These are phyloP conservation scores for Boletus tomentosulus DNA, from an alignment of 768 basidiomycete genomes.

Conservation along the genomic window DNA sequence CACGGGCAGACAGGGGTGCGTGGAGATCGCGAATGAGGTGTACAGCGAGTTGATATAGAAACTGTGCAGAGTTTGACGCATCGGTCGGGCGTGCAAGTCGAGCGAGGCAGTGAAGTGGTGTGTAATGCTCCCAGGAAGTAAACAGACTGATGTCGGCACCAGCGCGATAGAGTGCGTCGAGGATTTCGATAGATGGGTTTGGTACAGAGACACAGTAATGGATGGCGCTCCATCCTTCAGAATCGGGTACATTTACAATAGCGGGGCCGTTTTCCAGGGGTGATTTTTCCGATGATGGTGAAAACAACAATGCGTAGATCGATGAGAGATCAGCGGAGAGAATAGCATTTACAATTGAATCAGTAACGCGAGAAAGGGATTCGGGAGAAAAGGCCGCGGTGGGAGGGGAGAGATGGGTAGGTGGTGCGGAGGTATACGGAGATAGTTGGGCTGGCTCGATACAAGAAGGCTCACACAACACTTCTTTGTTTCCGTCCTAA, in stretches of 20 bases:
- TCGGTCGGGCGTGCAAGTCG: slow-evolving; percentile 33
- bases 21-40: slow-evolving; percentile 69
- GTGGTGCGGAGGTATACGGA: slow-evolving; percentile 19
- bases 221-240: slow-evolving; percentile 67
- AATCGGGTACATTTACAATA: slow-evolving; percentile 67
- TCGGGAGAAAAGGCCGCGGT: slow-evolving; percentile 35
- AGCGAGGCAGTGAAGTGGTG: slow-evolving; percentile 66
- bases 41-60: slow-evolving; percentile 54
- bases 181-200: slow-evolving; percentile 53
- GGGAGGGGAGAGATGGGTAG: slow-evolving; percentile 28
- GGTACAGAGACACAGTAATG: slow-evolving; percentile 61
- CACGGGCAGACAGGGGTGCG: slow-evolving; percentile 62
- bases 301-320: slow-evolving; percentile 54
- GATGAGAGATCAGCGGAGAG: slow-evolving; percentile 45
- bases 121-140: slow-evolving; percentile 59
- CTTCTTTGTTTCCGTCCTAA: slow-evolving; percentile 32
- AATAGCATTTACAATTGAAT: slow-evolving; percentile 53
- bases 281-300: slow-evolving; percentile 42
- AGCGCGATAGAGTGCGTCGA: slow-evolving; percentile 71
- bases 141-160: slow-evolving; percentile 73
- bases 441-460: slow-evolving; percentile 24
- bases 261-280: slow-evolving; percentile 35
- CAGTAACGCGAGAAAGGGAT: slow-evolving; percentile 41
- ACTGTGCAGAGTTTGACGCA: slow-evolving; percentile 31
- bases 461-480: slow-evolving; percentile 22